A percentile compares a stretch with the other conserved stretches of the same genome.
phyloP scores from a whole-genome alignment of 805 yeast species.

The Monosporozyma yasuniensis region DNA sequence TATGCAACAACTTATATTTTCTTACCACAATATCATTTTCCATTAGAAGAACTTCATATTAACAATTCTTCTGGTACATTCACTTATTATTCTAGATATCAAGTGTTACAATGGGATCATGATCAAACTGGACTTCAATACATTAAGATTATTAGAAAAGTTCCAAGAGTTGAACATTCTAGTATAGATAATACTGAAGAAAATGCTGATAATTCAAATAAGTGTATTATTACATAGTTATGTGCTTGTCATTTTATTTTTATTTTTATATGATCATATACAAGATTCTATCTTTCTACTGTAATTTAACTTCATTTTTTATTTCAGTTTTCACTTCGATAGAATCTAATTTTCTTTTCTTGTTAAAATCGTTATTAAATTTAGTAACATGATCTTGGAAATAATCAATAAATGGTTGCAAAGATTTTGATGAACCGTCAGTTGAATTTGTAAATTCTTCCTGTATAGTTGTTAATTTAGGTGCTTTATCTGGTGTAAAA shows the following conservation, averaged over 20 bases:
- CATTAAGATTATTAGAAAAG: slow-evolving; percentile 17
- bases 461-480: slow-evolving; percentile 58
- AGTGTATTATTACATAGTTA: neutral
- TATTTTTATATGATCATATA: neutral
- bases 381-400: slow-evolving; percentile 56
- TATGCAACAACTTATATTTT: slow-evolving; percentile 41
- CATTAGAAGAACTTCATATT: slow-evolving; percentile 38
- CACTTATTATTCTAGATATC: slow-evolving; percentile 41
- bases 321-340: slow-evolving; percentile 36
- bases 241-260: neutral
- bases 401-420: slow-evolving; percentile 60
- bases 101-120: slow-evolving; percentile 67
- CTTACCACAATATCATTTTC: slow-evolving; percentile 69
- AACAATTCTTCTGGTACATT: slow-evolving; percentile 49
- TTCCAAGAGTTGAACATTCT: neutral
- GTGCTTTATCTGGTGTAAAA: slow-evolving; percentile 75
- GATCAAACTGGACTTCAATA: slow-evolving; percentile 32
- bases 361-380: slow-evolving; percentile 28
- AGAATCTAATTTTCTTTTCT: slow-evolving; percentile 39
- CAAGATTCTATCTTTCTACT: neutral
- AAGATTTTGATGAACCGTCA: slow-evolving; percentile 59
- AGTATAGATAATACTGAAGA: neutral
- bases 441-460: slow-evolving; percentile 50
- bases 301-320: slow-evolving; percentile 3
- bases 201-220: neutral